A percentile compares a stretch with the other conserved stretches of the same genome.
phyloP scores from a whole-genome alignment of 2,329 filamentous ascomycete genomes.

The Rhynchosporium graminicola region DNA sequence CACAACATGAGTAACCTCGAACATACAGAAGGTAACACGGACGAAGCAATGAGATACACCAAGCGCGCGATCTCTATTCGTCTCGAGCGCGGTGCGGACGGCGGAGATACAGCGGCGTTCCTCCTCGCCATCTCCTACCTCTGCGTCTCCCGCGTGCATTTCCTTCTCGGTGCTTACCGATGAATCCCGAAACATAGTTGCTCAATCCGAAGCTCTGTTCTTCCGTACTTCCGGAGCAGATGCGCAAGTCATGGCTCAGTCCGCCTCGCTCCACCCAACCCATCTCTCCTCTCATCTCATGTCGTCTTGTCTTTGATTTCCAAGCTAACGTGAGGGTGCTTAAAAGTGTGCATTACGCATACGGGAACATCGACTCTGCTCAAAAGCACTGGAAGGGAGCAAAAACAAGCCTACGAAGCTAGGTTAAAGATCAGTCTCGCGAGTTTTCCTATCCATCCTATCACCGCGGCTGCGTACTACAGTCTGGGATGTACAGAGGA shows the following conservation, averaged over 20 bases:
- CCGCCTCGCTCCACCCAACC: not conserved
- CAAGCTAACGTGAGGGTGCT: no score
- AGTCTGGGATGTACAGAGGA: slow-evolving; percentile 23
- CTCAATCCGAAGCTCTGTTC: slow-evolving; percentile 24
- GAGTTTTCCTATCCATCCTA: slow-evolving; percentile 23
- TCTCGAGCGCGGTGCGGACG: slow-evolving; percentile 1
- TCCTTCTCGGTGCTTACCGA: slow-evolving; percentile 14
- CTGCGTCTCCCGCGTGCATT: slow-evolving; percentile 21
- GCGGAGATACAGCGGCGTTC: slow-evolving; percentile 17
- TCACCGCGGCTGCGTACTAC: slow-evolving; percentile 29
- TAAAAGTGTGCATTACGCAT: slow-evolving; percentile 26
- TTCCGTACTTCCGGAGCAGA: slow-evolving; percentile 23
- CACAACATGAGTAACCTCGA: slow-evolving; percentile 33
- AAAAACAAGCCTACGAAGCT: slow-evolving; percentile 15
- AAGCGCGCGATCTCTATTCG: slow-evolving; percentile 27
- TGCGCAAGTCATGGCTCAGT: slow-evolving; percentile 26
- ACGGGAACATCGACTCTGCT: slow-evolving; percentile 28
- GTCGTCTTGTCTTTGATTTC: no score
- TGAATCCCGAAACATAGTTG: slow-evolving; percentile 16
- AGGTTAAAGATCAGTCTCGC: slow-evolving; percentile 21
- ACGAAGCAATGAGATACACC: slow-evolving; percentile 27
- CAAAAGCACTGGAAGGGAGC: slow-evolving; percentile 18
- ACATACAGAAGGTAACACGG: slow-evolving; percentile 20
- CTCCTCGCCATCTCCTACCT: slow-evolving; percentile 29
- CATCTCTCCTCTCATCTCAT: no score